phyloP scores from a whole-genome alignment of 495 filamentous ascomycete species.

The Astrothelium subdiscretum region DNA sequence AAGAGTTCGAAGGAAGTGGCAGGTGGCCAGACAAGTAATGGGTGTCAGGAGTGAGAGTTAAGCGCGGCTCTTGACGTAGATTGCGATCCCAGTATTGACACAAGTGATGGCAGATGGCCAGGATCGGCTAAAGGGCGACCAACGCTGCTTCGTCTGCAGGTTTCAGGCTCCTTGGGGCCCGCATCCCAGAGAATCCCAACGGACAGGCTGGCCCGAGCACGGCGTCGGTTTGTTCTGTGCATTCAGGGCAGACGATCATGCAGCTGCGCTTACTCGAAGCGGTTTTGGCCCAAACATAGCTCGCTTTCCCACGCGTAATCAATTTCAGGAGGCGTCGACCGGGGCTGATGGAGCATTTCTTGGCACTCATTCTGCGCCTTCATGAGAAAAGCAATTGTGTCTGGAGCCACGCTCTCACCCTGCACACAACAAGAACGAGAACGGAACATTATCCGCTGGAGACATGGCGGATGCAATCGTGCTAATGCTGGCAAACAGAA shows the following conservation, averaged over 20 bases:
- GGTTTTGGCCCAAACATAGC: neutral
- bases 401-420: no score
- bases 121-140: neutral
- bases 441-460: no score
- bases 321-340: neutral
- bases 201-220: neutral
- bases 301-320: neutral
- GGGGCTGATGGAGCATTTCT: neutral
- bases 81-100: neutral
- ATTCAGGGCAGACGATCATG: neutral
- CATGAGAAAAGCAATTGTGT: no score
- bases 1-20: neutral
- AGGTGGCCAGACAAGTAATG: neutral
- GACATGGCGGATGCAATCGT: neutral
- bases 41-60: slow-evolving; percentile 1
- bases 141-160: neutral
- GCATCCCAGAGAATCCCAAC: neutral
- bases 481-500: neutral
- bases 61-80: slow-evolving; percentile 1
- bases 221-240: neutral
- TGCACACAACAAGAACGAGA: no score
- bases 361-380: neutral
- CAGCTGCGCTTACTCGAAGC: neutral
- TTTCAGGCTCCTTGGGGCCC: neutral
- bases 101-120: neutral